Conservation (phyloP, 148 eudicot genomes). For the Cornus suecica region DNA sequence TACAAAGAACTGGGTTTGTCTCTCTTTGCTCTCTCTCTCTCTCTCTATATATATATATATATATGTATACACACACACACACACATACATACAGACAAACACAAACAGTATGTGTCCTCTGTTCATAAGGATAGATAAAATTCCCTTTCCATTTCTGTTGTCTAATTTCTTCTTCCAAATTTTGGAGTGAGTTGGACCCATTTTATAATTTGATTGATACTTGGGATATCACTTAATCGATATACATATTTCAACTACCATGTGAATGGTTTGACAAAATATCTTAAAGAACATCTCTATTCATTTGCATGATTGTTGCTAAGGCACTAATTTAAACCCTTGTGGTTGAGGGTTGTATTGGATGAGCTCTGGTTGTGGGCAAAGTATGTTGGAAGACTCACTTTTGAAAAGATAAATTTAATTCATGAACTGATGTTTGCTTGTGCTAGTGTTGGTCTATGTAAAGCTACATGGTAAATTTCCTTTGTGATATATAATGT, state of each 20-base stretch:
- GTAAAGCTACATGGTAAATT: not conserved
- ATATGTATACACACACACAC: too few relatives aligned
- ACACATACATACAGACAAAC: too few relatives aligned
- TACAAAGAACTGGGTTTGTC: slow-evolving; percentile 67
- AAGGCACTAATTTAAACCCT: not conserved
- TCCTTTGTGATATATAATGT: not conserved
- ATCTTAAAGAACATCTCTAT: not conserved
- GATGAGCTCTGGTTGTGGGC: not conserved
- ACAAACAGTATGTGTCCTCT: not conserved
- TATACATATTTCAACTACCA: not conserved
- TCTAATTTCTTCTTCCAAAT: not conserved
- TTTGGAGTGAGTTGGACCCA: slow-evolving; percentile 1
- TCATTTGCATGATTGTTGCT: not conserved
- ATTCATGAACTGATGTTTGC: not conserved
- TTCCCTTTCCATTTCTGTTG: not conserved
- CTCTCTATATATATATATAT: too few relatives aligned
- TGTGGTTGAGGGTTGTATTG: not conserved
- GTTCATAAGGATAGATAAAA: not conserved
- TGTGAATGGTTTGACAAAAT: not conserved
- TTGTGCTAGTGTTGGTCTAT: not conserved
- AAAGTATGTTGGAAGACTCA: not conserved
- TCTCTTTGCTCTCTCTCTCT: slow-evolving; percentile 13
- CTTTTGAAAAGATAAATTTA: not conserved
- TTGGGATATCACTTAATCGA: not conserved
- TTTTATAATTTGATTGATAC: not conserved